Evolutionary conservation across 2,329 filamentous ascomycete species (phyloP).

Genomic region (Emergomyces pasteurianus): DNA sequence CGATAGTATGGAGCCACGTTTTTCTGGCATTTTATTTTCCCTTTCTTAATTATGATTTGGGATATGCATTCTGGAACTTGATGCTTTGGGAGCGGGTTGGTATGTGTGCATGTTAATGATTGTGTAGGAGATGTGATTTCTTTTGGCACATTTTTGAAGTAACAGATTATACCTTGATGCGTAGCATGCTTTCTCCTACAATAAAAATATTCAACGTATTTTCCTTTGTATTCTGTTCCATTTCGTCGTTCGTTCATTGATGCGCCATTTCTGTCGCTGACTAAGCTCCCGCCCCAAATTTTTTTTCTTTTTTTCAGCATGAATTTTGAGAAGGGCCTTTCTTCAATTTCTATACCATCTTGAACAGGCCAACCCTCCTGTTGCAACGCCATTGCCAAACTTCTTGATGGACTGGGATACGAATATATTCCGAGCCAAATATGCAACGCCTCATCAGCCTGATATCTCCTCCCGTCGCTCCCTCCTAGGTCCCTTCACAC

Average conservation of each 20-base stretch:
- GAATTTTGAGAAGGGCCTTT: neutral
- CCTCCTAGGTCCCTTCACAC: constrained; percentile 20
- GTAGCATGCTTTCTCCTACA: neutral
- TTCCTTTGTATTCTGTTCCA: neutral
- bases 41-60: neutral
- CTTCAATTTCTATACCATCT: no score
- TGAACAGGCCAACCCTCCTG: neutral
- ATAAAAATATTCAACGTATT: neutral
- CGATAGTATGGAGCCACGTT: constrained; percentile 8
- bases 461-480: constrained; percentile 6
- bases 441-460: neutral
- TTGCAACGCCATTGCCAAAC: neutral
- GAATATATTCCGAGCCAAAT: neutral
- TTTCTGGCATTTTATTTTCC: neutral
- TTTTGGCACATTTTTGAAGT: neutral
- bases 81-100: neutral
- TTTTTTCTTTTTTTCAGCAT: neutral
- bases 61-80: neutral
- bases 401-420: neutral
- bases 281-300: neutral
- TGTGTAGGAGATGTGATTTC: neutral
- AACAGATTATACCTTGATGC: neutral
- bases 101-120: neutral
- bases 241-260: neutral
- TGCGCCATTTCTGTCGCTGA: neutral